Base-by-base conservation (phyloP, 129 eudicot genomes). In the Cynara cardunculus region DNA sequence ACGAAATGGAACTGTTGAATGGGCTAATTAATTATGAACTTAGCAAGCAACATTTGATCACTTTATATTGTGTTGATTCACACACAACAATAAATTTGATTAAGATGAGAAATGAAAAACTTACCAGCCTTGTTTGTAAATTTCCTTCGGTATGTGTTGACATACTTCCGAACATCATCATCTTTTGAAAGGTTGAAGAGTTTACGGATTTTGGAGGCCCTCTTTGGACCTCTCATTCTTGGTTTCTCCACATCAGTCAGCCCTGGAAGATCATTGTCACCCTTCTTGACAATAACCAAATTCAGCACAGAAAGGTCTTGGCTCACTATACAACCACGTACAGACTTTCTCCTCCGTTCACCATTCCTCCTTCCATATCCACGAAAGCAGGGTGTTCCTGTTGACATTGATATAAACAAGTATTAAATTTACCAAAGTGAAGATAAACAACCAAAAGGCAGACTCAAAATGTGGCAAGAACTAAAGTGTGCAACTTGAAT, bases 171-270 rank as follows among this genome's bases (percentile, higher is more conserved):
- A 1, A 88, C 94, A 84, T 90, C 94, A 66, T 90, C 94, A 2
- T 90, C 91, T 86, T 90, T 90, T 30, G 85, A 74, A 72, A 90
- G 94, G 77, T 90, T 90, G 71, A 90, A 90, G 34, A 90, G 94
- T 72, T 88, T 88, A 34, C 94, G 85, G 78, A 90, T 90, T 81
- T 90, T 90, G 1, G 94, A 90, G 31, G 94, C 94, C 83, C 94
- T 90, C 81, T 90, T 88, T 7, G 94, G 94, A 82, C 90, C 94
- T 65, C 94, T 90, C 94, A 88, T 90, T 81, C 92, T 90, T 0
- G 95, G 95, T 71, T 88, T 90, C 79, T 90, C 95, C 25, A 80
- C 81, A 79, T 90, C 95, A 28, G 95, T 90, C 72, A 90, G 71
- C 7, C 95, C 95, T 0, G 95, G 95, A 21, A 90, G 88, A 76